phyloP scores from a whole-genome alignment of 2,329 filamentous ascomycete species.

The Akanthomyces uredinophilus region DNA sequence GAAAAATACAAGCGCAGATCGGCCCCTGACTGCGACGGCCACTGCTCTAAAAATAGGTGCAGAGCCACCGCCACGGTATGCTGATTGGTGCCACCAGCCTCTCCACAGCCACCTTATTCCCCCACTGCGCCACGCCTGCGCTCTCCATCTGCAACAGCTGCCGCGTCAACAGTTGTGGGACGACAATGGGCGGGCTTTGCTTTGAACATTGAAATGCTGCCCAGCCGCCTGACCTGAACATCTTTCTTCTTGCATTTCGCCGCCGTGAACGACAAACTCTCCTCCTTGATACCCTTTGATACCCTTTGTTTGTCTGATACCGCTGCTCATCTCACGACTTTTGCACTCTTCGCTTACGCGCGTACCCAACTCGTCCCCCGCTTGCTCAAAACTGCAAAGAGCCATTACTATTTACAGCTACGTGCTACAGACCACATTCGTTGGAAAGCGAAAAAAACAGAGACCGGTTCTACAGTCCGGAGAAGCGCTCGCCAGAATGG shows the following conservation, averaged over 20 bases:
- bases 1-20: conserved; percentile 9
- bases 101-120: conserved; percentile 10
- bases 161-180: conserved; percentile 11
- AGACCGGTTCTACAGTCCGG: too few species aligned
- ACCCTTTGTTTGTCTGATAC: neutral
- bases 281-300: neutral
- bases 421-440: neutral
- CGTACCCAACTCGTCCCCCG: neutral
- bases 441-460: neutral
- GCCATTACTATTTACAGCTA: neutral
- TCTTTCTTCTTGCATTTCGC: neutral
- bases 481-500: neutral
- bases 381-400: neutral
- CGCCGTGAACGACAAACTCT: neutral
- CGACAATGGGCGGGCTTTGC: neutral
- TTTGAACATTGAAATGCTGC: neutral
- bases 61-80: neutral
- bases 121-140: neutral
- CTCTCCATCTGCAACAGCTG: neutral
- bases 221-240: conserved; percentile 10
- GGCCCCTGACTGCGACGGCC: neutral
- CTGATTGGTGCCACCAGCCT: conserved; percentile 1
- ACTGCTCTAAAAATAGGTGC: conserved; percentile 8
- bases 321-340: neutral
- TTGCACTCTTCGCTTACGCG: neutral